These are phyloP conservation scores for Allium cepa DNA, from an alignment of 106 monocot species.

Conservation along the genomic window DNA sequence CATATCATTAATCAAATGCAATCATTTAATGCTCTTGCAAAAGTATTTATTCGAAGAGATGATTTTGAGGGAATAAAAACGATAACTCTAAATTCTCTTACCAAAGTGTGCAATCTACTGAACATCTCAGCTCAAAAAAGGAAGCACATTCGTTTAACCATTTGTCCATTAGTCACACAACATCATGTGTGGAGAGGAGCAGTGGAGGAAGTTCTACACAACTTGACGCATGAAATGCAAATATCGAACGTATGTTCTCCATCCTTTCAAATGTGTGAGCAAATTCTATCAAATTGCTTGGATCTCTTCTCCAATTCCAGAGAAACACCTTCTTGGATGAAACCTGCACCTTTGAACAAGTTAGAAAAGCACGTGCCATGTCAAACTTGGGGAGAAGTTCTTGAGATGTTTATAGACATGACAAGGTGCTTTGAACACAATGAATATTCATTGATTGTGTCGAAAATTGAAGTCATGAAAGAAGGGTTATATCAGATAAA, in stretches of 20 bases:
- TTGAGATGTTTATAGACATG: constrained; percentile 76
- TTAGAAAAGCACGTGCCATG: constrained; percentile 11
- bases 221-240: constrained; percentile 37
- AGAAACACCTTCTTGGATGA: constrained; percentile 67
- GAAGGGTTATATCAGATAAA: constrained; percentile 88
- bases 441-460: constrained; percentile 13
- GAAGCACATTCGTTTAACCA: constrained; percentile 51
- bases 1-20: constrained; percentile 22
- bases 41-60: constrained; percentile 31
- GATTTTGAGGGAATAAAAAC: constrained; percentile 6
- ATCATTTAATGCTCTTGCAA: constrained; percentile 55
- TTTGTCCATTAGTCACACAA: constrained; percentile 78
- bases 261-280: constrained; percentile 39
- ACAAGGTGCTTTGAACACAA: constrained; percentile 41
- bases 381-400: constrained; percentile 68
- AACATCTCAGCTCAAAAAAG: constrained; percentile 73
- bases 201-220: constrained; percentile 42
- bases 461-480: constrained; percentile 71
- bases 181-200: constrained; percentile 79
- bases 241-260: constrained; percentile 8
- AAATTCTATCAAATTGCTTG: constrained; percentile 56
- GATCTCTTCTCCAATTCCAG: constrained; percentile 26
- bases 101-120: constrained; percentile 63
- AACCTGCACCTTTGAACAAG: constrained; percentile 28
- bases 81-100: constrained; percentile 52